Base-by-base conservation (phyloP, 2,329 filamentous ascomycete species). In the Triangularia verruculosa region DNA sequence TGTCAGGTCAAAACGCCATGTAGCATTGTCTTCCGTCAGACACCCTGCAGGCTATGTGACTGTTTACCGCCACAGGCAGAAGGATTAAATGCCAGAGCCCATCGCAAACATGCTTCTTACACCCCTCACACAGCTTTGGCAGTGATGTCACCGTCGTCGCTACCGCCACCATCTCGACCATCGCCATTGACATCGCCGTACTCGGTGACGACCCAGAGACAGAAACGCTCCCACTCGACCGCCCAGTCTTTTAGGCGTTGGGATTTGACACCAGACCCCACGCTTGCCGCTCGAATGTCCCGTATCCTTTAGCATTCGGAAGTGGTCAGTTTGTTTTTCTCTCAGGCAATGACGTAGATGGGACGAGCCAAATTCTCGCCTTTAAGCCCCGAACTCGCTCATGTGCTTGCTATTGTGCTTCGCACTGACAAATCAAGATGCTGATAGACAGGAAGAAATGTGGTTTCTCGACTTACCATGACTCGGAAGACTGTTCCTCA, bases 191-290 rank as follows among this genome's bases (percentile, higher is more conserved):
- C 12, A 9, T 54, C 51, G 25, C 56, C 83, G 70, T 85, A 96
- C 77, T 96, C 91, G 39, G 87, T 82, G 9, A 97, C 89, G 53
- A 98, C 82, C 93, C 93, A 97, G 61, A 92, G 82, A 73, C 93
- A 98, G 74, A 95, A 98, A 72, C 86, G 83, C 79, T 98, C 94
- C 87, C 93, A 98, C 69, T 91, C 86, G 34, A 86, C 78, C 57
- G 86, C 84, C 92, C 93, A 97, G 75, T 93, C 83, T 74, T 87
- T 86, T 75, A 98, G 77, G 66, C 89, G 82, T 74, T 87, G 74
- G 0, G 91, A 91, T 74, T 95, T 89, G 60, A 89, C 70, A 0
- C 91, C 87, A 56, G 80, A 79, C 1, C 92, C 93, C 66, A 89
- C 79, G 52, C 88, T 88, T 0, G 92, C 93, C 67, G 90, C 86